A percentile compares a stretch with the other conserved stretches of the same genome.
Evolutionary conservation across 495 filamentous ascomycete genomes (phyloP).

Genomic region (Penicillium turbatum): DNA sequence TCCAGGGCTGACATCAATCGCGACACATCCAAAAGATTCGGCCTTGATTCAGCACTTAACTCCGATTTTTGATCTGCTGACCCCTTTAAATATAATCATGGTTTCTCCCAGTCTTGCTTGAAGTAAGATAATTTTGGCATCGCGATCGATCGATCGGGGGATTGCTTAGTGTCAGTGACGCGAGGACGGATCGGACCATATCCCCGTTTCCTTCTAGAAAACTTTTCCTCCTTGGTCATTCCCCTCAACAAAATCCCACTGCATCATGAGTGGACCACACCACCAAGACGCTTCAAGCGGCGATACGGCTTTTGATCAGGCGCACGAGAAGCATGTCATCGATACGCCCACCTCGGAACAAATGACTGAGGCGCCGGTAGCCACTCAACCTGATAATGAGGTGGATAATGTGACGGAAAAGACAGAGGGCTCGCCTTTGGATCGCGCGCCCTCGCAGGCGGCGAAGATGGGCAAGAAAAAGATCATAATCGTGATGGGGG

Average conservation of each 20-base stretch:
- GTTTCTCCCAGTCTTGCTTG: not conserved
- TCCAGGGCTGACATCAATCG: too few relatives aligned
- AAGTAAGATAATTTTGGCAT: not conserved
- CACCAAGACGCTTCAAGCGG: constrained; percentile 17
- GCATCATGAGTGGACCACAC: constrained; percentile 11
- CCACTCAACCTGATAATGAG: not conserved
- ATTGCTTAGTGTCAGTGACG: not conserved
- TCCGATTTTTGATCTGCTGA: not conserved
- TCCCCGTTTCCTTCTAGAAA: not conserved
- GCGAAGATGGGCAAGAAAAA: constrained; percentile 46
- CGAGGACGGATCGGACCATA: not conserved
- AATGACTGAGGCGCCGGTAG: not conserved
- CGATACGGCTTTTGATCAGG: constrained; percentile 15
- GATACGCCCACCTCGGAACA: constrained; percentile 7
- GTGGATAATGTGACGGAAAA: constrained; percentile 23
- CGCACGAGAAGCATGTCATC: constrained; percentile 9
- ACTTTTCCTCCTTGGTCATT: not conserved
- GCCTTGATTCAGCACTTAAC: not conserved
- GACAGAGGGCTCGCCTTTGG: constrained; percentile 26
- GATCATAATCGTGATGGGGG: constrained; percentile 46
- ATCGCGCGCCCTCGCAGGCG: constrained; percentile 36
- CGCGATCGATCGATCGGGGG: not conserved
- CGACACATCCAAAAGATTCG: too few relatives aligned
- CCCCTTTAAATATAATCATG: not conserved
- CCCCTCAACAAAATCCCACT: not conserved